Evolutionary conservation across 352 stramenopile species (phyloP), one percentile per base, ranked within the genome.

Genomic region (Globisporangium camurandrum): DNA sequence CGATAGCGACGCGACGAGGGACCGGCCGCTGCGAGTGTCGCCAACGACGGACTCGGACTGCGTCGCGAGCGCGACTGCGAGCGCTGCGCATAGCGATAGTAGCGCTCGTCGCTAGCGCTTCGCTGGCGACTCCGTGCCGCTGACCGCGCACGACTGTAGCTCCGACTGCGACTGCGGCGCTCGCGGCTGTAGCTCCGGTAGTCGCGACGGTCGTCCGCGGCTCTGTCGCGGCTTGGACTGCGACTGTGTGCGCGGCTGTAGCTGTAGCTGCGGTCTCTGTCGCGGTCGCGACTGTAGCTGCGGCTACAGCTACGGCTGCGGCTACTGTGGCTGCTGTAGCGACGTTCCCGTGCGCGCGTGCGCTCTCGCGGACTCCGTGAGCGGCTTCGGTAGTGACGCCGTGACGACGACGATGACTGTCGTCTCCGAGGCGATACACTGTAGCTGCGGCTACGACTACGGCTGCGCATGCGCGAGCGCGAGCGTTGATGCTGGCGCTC

Each of bases 381-480:
- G 7, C 56, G 56, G 19, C 49, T 43, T 16, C 37, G 49, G n/a
- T n/a, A n/a, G 14, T 40, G 38, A 6, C 49, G 36, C 17, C 36
- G 36, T 19, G 36, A 41, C 36, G 45, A 10, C 12, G 28, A 1
- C 46, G 20, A 19, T 24, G 33, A 22, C 45, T 14, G 45, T n/a
- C n/a, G n/a, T n/a, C n/a, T n/a, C 7, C 24, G 34, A 14, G 24
- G 24, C 9, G 28, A 38, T 7, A 27, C n/a, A 2, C 27, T 46
- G 39, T 46, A 48, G 31, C 66, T 75, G 27, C 37, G 26, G 14
- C 61, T 68, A 12, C 54, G 51, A 31, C 55, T 63, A 39, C 55
- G 44, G 8, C 51, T 46, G 34, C 14, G 19, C 7, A 19, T 26
- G 45, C 16, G 14, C n/a, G n/a, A n/a, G n/a, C n/a, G n/a, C n/a